These are phyloP conservation scores for Xylariaceae sp. DNA, from an alignment of 2,329 filamentous ascomycete genomes.

Conservation along the genomic window DNA sequence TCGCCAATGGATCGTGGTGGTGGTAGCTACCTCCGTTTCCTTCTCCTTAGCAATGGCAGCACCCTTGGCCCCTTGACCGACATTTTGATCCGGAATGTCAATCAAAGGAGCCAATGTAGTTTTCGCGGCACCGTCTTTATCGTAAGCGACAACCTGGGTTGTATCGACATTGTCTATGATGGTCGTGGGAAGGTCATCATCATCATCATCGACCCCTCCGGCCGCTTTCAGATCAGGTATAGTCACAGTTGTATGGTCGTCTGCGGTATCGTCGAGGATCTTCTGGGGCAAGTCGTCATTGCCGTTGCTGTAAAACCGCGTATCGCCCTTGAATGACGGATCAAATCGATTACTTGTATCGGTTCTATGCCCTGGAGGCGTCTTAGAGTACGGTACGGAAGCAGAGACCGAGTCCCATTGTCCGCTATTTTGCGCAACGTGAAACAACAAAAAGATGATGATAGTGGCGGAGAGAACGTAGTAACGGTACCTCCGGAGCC, in stretches of 20 bases:
- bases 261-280: slow-evolving; percentile 10
- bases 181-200: slow-evolving; percentile 11
- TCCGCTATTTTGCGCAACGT: slow-evolving; percentile 18
- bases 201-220: slow-evolving; percentile 8
- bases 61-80: slow-evolving; percentile 22
- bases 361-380: slow-evolving; percentile 5
- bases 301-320: slow-evolving; percentile 5
- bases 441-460: slow-evolving; percentile 23
- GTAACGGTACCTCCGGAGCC: slow-evolving; percentile 26
- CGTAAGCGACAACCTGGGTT: slow-evolving; percentile 15
- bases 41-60: slow-evolving; percentile 14
- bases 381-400: slow-evolving; percentile 12
- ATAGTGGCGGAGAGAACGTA: slow-evolving; percentile 24
- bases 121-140: slow-evolving; percentile 21
- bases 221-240: slow-evolving; percentile 20
- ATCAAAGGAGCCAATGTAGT: slow-evolving; percentile 20
- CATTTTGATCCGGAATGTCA: slow-evolving; percentile 26
- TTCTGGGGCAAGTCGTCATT: slow-evolving; percentile 13
- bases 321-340: slow-evolving; percentile 5
- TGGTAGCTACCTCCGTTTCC: slow-evolving; percentile 11
- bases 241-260: slow-evolving; percentile 13
- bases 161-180: slow-evolving; percentile 5
- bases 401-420: slow-evolving; percentile 23
- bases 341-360: slow-evolving; percentile 9
- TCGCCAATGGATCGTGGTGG: slow-evolving; percentile 60